Evolutionary conservation across 164 flowering plant species (phyloP).

Genomic region (Magnolia changhungtana): DNA sequence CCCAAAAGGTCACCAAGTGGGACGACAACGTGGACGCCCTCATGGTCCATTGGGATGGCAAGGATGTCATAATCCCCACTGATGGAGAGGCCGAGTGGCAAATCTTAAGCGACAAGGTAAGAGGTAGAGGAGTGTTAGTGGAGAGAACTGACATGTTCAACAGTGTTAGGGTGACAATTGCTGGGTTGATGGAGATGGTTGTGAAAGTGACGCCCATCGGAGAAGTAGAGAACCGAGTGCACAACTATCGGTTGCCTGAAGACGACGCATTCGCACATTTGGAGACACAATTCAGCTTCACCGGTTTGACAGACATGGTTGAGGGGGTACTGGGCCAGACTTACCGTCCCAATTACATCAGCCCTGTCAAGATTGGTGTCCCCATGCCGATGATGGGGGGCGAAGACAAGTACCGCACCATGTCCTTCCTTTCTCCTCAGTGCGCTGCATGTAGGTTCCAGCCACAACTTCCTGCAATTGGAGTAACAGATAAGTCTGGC

Average conservation of each 20-base stretch:
- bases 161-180: conserved; percentile 40
- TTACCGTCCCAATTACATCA: conserved; percentile 55
- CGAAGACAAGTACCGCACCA: conserved; percentile 61
- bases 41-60: conserved; percentile 44
- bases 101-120: not conserved
- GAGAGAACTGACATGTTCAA: conserved; percentile 62
- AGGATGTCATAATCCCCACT: conserved; percentile 29
- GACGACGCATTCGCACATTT: conserved; percentile 54
- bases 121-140: conserved; percentile 35
- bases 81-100: conserved; percentile 67
- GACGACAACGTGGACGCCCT: conserved; percentile 52
- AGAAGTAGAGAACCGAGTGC: conserved; percentile 50
- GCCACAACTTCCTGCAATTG: not conserved
- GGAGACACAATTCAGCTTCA: conserved; percentile 37
- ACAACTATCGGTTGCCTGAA: conserved; percentile 53
- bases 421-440: conserved; percentile 45
- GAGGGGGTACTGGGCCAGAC: conserved; percentile 75
- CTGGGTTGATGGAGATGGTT: conserved; percentile 43
- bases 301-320: conserved; percentile 36
- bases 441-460: conserved; percentile 56
- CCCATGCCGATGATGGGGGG: conserved; percentile 82
- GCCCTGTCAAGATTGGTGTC: conserved; percentile 60
- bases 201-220: conserved; percentile 53
- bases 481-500: not conserved
- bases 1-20: conserved; percentile 55